Evolutionary conservation across 164 flowering plant species (phyloP).

Genomic region (Sextonia rubra): DNA sequence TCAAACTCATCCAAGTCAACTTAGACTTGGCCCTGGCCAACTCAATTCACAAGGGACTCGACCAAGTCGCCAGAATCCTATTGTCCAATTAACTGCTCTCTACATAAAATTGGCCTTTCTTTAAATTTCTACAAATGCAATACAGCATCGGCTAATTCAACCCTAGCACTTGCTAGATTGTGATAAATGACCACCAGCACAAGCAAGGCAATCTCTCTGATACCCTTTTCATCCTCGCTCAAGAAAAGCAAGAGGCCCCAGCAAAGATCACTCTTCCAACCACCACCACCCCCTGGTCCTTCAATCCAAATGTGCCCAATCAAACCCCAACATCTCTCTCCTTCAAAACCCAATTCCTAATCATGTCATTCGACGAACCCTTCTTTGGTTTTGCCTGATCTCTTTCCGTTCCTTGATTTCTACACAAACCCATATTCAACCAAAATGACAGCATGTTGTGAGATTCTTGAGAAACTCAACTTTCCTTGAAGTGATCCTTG

Average conservation of each 20-base stretch:
- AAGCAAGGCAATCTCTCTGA: no score
- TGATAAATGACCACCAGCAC: no score
- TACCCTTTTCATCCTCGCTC: no score
- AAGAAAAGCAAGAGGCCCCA: not conserved
- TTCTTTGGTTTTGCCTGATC: constrained; percentile 1
- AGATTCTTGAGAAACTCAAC: constrained; percentile 25
- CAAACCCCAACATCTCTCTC: not conserved
- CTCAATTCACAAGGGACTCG: no score
- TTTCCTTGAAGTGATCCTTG: constrained; percentile 30
- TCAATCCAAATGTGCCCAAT: not conserved
- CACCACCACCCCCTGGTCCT: not conserved
- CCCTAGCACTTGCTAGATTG: no score
- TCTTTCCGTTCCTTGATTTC: constrained; percentile 7
- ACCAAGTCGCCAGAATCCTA: no score
- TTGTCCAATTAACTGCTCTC: no score
- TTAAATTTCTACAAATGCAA: no score
- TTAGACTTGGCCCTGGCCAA: no score
- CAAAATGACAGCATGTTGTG: constrained; percentile 16
- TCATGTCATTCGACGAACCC: not conserved
- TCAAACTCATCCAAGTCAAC: no score
- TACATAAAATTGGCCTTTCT: no score
- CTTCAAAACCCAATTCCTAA: not conserved
- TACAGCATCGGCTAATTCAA: no score
- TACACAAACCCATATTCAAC: not conserved
- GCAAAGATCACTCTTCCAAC: not conserved